Evolutionary conservation across 805 yeast genomes (phyloP), one percentile per base, ranked within the genome.

Genomic region (Ogataea trehaloabstinens): DNA sequence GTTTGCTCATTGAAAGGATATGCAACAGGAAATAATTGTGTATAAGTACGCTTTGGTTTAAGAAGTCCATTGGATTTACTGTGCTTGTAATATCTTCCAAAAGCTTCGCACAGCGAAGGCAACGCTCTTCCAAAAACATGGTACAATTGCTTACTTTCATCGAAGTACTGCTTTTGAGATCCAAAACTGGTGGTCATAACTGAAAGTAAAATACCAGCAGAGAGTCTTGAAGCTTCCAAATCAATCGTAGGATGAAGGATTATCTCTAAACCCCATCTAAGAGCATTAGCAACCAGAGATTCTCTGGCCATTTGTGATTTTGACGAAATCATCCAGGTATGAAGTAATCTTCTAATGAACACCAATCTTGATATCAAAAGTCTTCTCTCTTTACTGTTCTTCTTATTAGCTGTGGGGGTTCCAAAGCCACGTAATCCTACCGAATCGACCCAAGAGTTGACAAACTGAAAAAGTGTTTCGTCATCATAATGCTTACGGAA

Each of bases 1-100:
- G 90, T 78, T 21, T 70, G 53, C 30, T 78, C 81, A 34, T 64
- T 63, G 53, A 82, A 81, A 13, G 95, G 95, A 52, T 74, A 76
- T 12, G 63, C 59, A 20, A 70, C 68, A 6, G 93, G 95, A 66
- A 87, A 89, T 28, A 86, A 62, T 19, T 68, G 71, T 0, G 87
- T 80, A 53, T 81, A 84, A 0, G 78, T 71, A 63, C 87, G 73
- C 61, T 75, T 80, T 24, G 80, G 74, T 42, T 70, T 71, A 37
- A 68, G 65, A 11, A 48, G 37, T 15, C 70, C 74, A 40, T 67
- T 64, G 18, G 65, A 58, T 42, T 70, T 58, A 56, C 79, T 66
- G 57, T 59, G 70, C 49, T 71, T 73, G 61, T 78, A 71, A 52
- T 74, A 71, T 51, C 69, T 71, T 44, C 71, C 63, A 45, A 83